A percentile compares a stretch with the other conserved stretches of the same genome.
phyloP scores from a whole-genome alignment of 345 rosid genomes.

The Cardamine occulta region DNA sequence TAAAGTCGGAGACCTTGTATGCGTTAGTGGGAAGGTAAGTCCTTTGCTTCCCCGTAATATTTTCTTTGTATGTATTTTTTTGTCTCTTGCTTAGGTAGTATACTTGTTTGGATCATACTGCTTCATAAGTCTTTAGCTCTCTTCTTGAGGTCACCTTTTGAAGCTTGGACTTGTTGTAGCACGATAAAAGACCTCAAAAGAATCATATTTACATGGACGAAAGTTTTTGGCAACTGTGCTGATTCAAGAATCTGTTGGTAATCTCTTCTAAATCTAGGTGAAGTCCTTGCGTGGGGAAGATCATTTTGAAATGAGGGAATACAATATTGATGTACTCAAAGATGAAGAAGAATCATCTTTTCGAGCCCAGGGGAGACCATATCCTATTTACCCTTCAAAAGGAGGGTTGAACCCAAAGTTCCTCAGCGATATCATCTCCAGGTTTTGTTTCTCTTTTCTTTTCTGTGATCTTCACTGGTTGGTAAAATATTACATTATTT shows the following conservation, averaged over 20 bases:
- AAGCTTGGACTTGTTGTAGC: constrained; percentile 17
- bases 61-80: not conserved
- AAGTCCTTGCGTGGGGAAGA: constrained; percentile 52
- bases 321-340: constrained; percentile 73
- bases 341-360: constrained; percentile 66
- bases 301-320: constrained; percentile 94
- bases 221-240: constrained; percentile 16
- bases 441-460: constrained; percentile 53
- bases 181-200: not conserved
- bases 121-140: constrained; percentile 6
- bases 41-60: constrained; percentile 20
- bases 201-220: constrained; percentile 1
- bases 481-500: not conserved
- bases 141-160: constrained; percentile 11
- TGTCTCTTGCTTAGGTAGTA: constrained; percentile 19
- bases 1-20: constrained; percentile 71
- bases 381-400: constrained; percentile 95
- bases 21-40: constrained; percentile 87
- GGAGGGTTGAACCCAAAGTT: constrained; percentile 76
- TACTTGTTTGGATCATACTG: constrained; percentile 11
- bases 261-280: constrained; percentile 37
- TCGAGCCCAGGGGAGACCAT: constrained; percentile 64
- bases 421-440: constrained; percentile 67
- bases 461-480: not conserved
- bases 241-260: constrained; percentile 26